Evolutionary conservation across 768 basidiomycete genomes (phyloP).

Genomic region (Chiua virens): DNA sequence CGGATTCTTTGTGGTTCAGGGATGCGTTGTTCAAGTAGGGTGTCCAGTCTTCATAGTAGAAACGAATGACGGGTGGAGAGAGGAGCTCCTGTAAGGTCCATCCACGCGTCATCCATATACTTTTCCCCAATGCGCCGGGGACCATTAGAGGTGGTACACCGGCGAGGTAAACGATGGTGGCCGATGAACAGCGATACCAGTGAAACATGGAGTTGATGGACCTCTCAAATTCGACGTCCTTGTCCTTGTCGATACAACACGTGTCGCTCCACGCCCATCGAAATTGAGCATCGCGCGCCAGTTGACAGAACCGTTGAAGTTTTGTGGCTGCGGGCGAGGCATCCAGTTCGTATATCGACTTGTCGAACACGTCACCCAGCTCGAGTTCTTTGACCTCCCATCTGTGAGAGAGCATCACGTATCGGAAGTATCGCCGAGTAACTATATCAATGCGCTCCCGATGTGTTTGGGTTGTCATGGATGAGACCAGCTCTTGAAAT

Average conservation of each 20-base stretch:
- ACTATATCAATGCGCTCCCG: slow-evolving; percentile 2
- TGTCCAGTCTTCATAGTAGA: slow-evolving; percentile 22
- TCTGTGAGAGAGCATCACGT: slow-evolving; percentile 25
- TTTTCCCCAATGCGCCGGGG: slow-evolving; percentile 9
- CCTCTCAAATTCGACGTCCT: slow-evolving; percentile 13
- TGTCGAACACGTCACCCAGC: slow-evolving; percentile 10
- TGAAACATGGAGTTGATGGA: slow-evolving; percentile 24
- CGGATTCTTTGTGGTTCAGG: slow-evolving; percentile 17
- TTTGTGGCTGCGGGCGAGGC: slow-evolving; percentile 8
- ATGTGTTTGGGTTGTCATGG: slow-evolving; percentile 7
- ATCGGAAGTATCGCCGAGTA: slow-evolving; percentile 10
- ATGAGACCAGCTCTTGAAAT: slow-evolving; percentile 17
- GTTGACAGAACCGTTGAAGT: slow-evolving; percentile 16
- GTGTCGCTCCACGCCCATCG: slow-evolving; percentile 27
- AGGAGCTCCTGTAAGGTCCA: slow-evolving; percentile 27
- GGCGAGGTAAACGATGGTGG: slow-evolving; percentile 20
- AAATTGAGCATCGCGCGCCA: slow-evolving; percentile 6
- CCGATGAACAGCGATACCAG: slow-evolving; percentile 17
- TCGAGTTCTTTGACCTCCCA: slow-evolving; percentile 16
- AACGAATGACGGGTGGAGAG: slow-evolving; percentile 19
- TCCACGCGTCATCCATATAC: slow-evolving; percentile 21
- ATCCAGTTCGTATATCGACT: slow-evolving; percentile 9
- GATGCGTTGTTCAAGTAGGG: slow-evolving; percentile 14
- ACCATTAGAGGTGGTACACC: slow-evolving; percentile 9
- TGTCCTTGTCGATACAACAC: slow-evolving; percentile 23